Evolutionary conservation across 805 yeast genomes (phyloP), one percentile per base, ranked within the genome.

Genomic region (Schwanniomyces pseudopolymorphus): DNA sequence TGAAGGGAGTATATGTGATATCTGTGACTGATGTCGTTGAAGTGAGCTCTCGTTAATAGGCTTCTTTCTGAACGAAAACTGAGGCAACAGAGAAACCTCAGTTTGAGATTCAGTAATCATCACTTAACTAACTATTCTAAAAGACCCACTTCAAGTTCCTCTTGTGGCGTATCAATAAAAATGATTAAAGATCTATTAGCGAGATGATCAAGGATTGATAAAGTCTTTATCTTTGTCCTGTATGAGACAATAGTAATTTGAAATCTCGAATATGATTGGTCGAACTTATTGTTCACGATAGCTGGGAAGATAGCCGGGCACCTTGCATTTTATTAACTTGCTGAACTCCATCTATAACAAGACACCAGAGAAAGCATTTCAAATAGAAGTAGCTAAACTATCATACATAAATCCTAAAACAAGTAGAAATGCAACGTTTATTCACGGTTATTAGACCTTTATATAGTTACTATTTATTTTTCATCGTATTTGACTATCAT

Each of bases 31-130:
- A 25, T 28, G 33, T 9, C 39, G 27, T n/a, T 39, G 43, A 24
- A 41, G 39, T 19, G 33, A 39, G 20, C 33, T 49, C 31, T 49
- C 46, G 36, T 50, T 56, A 10, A 67, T 57, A 2, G 70, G 69
- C 42, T 59, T 61, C 47, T 67, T 67, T 31, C 53, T 49, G 43
- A 67, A 67, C 17, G 69, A 63, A 50, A 67, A 66, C 16, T 67
- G 58, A 10, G 59, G 61, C 16, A 60, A 48, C 20, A 22, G 28
- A 20, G 37, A 33, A 11, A 38, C 36, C 27, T 42, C 39, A 14
- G 26, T 25, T 10, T 22, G 13, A 35, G 37, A 28, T 19, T 46
- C 43, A n/a, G 41, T 40, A 42, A 47, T 47, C 20, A 38, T 31
- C 35, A 31, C 20, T 31, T 14, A 31, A 31, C 4, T 31, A 31